Conservation (phyloP, 2,329 filamentous ascomycete genomes). For the Aspergillus jensenii region DNA sequence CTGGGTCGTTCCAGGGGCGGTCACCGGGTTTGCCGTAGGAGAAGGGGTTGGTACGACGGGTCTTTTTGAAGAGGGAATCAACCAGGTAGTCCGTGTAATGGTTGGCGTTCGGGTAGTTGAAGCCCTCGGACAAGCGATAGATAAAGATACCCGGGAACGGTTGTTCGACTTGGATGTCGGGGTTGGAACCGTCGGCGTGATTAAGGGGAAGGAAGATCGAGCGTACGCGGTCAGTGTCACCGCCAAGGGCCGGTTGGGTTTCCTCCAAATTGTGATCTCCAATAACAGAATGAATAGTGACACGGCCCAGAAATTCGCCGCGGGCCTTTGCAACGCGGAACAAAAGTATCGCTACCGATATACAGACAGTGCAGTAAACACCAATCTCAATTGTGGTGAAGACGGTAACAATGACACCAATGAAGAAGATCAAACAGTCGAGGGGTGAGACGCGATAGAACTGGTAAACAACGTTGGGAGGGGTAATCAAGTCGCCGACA, state of each 20-base stretch:
- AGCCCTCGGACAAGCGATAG: slow-evolving; percentile 90
- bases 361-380: slow-evolving; percentile 80
- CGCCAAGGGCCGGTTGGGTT: slow-evolving; percentile 39
- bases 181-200: slow-evolving; percentile 88
- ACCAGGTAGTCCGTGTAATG: slow-evolving; percentile 80
- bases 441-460: slow-evolving; percentile 93
- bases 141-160: slow-evolving; percentile 94
- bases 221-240: slow-evolving; percentile 48
- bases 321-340: slow-evolving; percentile 81
- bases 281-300: slow-evolving; percentile 80
- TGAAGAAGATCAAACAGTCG: slow-evolving; percentile 89
- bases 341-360: slow-evolving; percentile 75
- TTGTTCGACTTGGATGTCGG: slow-evolving; percentile 71
- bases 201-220: slow-evolving; percentile 86
- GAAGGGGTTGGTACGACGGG: slow-evolving; percentile 72
- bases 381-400: slow-evolving; percentile 89
- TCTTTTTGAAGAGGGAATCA: slow-evolving; percentile 66
- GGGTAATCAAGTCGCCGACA: slow-evolving; percentile 86
- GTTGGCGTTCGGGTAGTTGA: slow-evolving; percentile 93
- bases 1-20: slow-evolving; percentile 92
- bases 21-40: slow-evolving; percentile 68
- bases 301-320: slow-evolving; percentile 79
- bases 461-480: slow-evolving; percentile 86
- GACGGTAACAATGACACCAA: slow-evolving; percentile 85
- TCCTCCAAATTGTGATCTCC: slow-evolving; percentile 72